Evolutionary conservation across 2,329 filamentous ascomycete species (phyloP).

Genomic region (Paracorniculantispora psalliotae): DNA sequence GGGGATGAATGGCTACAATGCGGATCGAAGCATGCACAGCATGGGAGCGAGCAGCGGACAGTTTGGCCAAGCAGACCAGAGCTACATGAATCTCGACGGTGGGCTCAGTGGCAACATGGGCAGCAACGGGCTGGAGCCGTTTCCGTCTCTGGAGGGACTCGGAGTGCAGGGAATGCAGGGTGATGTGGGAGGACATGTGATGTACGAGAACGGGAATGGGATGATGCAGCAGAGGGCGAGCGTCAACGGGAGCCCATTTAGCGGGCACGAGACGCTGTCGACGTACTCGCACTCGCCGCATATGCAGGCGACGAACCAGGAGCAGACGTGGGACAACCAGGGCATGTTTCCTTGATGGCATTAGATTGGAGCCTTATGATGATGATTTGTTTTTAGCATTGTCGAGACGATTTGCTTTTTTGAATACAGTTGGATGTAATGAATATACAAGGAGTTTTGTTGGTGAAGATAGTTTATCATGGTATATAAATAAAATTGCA

Average conservation of each 20-base stretch:
- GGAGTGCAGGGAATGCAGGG: slow-evolving; percentile 26
- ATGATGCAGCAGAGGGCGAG: slow-evolving; percentile 26
- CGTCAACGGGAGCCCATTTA: slow-evolving; percentile 31
- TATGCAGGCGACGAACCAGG: slow-evolving; percentile 21
- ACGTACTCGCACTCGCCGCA: slow-evolving; percentile 32
- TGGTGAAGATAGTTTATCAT: too few species aligned
- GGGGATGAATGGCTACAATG: slow-evolving; percentile 17
- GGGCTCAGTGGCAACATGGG: slow-evolving; percentile 9
- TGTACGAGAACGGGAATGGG: slow-evolving; percentile 24
- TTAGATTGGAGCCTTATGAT: slow-evolving; percentile 3
- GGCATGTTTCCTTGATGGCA: slow-evolving; percentile 5
- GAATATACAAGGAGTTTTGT: too few species aligned
- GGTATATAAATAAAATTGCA: too few species aligned
- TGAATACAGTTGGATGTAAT: neutral
- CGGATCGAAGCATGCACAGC: slow-evolving; percentile 21
- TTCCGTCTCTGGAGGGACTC: slow-evolving; percentile 27
- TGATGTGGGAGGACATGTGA: slow-evolving; percentile 25
- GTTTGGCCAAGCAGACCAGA: slow-evolving; percentile 20
- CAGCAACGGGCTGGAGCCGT: slow-evolving; percentile 25
- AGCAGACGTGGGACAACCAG: slow-evolving; percentile 22
- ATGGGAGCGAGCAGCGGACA: slow-evolving; percentile 21
- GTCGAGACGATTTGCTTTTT: neutral
- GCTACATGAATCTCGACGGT: slow-evolving; percentile 20
- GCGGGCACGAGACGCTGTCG: slow-evolving; percentile 31
- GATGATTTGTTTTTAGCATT: neutral